These are phyloP conservation scores for Colletotrichum cordylinicola DNA, from an alignment of 2,329 filamentous ascomycete species.

Conservation along the genomic window DNA sequence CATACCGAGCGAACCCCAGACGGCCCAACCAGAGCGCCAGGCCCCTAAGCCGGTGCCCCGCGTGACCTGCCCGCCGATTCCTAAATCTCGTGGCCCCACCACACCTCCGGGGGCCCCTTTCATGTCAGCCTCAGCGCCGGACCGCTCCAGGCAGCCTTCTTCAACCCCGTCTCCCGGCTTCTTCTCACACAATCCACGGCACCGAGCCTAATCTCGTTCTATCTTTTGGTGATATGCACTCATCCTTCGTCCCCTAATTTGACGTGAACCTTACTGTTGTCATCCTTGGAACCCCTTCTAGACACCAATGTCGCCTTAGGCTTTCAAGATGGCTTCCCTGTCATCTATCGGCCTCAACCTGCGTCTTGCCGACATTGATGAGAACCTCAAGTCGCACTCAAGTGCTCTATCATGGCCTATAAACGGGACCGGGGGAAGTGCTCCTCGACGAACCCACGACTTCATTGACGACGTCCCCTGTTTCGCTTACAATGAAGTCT, in stretches of 20 bases:
- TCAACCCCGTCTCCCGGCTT: neutral
- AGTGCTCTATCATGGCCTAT: neutral
- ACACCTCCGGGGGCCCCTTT: neutral
- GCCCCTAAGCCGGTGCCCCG: neutral
- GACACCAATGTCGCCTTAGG: neutral
- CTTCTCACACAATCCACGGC: neutral
- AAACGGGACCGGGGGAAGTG: neutral
- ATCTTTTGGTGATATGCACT: neutral
- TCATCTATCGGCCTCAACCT: conserved; percentile 12
- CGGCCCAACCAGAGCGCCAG: neutral
- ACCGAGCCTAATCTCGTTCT: neutral
- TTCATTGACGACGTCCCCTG: conserved; percentile 9
- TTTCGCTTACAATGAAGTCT: conserved; percentile 19
- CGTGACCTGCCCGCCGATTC: conserved; percentile 17
- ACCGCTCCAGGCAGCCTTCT: neutral
- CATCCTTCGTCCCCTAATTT: neutral
- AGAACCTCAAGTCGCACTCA: conserved; percentile 12
- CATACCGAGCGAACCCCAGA: neutral
- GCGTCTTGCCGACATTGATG: conserved; percentile 13
- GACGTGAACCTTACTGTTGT: neutral
- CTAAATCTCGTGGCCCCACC: conserved; percentile 15
- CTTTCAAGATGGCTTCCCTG: neutral
- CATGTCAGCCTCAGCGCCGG: conserved; percentile 4
- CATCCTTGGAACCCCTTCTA: neutral
- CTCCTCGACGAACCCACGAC: neutral